A percentile compares a stretch with the other conserved stretches of the same genome.
These are phyloP conservation scores for Diplogelasinospora grovesii DNA, from an alignment of 495 filamentous ascomycete species.

Conservation along the genomic window DNA sequence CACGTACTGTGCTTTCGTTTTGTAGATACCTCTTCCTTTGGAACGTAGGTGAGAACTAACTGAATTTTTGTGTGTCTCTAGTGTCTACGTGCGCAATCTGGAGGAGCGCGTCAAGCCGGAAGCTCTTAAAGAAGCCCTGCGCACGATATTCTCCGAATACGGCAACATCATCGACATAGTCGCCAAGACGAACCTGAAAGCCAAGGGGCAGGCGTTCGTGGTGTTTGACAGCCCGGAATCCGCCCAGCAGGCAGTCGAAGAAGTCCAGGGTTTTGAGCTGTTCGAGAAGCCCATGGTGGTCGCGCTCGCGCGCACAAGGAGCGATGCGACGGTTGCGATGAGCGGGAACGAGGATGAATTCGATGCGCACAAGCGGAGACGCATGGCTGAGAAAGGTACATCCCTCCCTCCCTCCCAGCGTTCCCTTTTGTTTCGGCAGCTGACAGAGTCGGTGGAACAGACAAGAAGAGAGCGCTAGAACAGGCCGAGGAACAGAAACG, in stretches of 20 bases:
- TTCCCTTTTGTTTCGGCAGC: background rate
- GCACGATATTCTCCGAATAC: conserved; percentile 81
- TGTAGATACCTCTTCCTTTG: conserved; percentile 2
- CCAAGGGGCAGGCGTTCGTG: conserved; percentile 94
- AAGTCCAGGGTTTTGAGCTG: conserved; percentile 88
- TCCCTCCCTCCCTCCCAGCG: background rate
- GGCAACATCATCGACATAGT: conserved; percentile 87
- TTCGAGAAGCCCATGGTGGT: conserved; percentile 90
- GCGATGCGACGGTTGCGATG: conserved; percentile 77
- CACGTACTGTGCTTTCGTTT: conserved; percentile 37
- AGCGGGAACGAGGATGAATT: conserved; percentile 73
- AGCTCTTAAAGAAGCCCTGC: conserved; percentile 64
- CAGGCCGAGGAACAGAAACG: conserved; percentile 75
- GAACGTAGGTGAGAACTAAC: conserved; percentile 11
- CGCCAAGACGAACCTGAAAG: conserved; percentile 84
- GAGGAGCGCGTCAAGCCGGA: conserved; percentile 87
- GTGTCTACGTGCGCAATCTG: conserved; percentile 78
- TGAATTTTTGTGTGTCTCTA: conserved; percentile 18
- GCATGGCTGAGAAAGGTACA: conserved; percentile 85
- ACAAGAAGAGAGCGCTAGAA: conserved; percentile 85
- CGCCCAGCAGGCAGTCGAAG: conserved; percentile 74
- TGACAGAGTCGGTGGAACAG: conserved; percentile 41
- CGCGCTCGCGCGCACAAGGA: conserved; percentile 75
- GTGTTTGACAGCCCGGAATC: conserved; percentile 78
- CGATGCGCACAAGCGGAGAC: conserved; percentile 76